phyloP scores from a whole-genome alignment of 2,329 filamentous ascomycete genomes.

The Aureobasidium melanogenum region DNA sequence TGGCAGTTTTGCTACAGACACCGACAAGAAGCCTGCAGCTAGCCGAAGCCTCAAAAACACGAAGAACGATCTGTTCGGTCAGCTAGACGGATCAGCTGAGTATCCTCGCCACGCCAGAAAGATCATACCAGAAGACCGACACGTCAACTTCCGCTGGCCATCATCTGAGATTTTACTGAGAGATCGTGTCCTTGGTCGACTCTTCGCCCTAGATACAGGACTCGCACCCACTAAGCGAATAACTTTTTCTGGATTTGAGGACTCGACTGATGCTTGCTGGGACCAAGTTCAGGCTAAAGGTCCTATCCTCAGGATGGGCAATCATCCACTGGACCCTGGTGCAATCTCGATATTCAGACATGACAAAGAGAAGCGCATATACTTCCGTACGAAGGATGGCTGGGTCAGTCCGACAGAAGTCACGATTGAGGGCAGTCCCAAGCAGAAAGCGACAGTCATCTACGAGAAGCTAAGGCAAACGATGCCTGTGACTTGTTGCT shows the following conservation, averaged over 20 bases:
- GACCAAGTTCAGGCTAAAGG: background rate
- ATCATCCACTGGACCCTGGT: background rate
- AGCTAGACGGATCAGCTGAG: slow-evolving; percentile 10
- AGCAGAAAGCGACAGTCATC: background rate
- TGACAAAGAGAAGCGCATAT: background rate
- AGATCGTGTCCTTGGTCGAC: slow-evolving; percentile 51
- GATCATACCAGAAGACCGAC: slow-evolving; percentile 54
- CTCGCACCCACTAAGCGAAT: background rate
- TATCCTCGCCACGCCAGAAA: slow-evolving; percentile 57
- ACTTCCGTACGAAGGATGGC: background rate
- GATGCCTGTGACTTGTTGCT: background rate
- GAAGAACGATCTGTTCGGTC: slow-evolving; percentile 18
- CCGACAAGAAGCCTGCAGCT: slow-evolving; percentile 37
- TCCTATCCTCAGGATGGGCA: background rate
- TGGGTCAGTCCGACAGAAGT: slow-evolving; percentile 1
- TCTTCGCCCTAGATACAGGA: slow-evolving; percentile 49
- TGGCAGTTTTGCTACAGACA: slow-evolving; percentile 51
- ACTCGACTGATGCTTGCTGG: background rate
- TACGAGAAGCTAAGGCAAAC: background rate
- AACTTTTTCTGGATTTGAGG: slow-evolving; percentile 4
- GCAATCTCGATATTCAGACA: background rate
- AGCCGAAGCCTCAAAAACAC: slow-evolving; percentile 14
- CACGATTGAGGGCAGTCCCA: slow-evolving; percentile 4
- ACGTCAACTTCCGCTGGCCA: slow-evolving; percentile 54
- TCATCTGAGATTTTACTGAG: slow-evolving; percentile 47